Evolutionary conservation across 2,329 filamentous ascomycete species (phyloP).

Genomic region (Fusarium robinianum): DNA sequence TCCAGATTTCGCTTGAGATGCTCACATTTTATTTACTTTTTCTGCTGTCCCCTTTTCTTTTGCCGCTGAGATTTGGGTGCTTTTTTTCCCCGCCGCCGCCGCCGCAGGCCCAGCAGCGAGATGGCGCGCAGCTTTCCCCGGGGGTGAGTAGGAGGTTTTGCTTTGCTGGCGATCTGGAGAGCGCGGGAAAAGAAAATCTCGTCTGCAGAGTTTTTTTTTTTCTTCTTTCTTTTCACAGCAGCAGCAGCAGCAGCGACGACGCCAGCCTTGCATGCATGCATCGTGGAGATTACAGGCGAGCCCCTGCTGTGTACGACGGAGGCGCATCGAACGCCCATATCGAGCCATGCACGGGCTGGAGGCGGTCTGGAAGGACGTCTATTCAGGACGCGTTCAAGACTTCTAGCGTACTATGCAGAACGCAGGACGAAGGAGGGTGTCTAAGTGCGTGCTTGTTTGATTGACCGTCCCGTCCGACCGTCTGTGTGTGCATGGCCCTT

Average conservation of each 20-base stretch:
- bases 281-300: slow-evolving; percentile 18
- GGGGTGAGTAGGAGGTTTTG: background rate
- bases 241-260: too few relatives aligned
- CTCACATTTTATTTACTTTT: slow-evolving; percentile 20
- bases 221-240: too few relatives aligned
- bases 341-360: slow-evolving; percentile 6
- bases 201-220: slow-evolving; percentile 17
- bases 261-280: too few relatives aligned
- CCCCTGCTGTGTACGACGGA: slow-evolving; percentile 14
- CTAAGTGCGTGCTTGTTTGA: too few relatives aligned
- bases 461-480: too few relatives aligned
- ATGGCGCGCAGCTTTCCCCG: slow-evolving; percentile 2
- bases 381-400: slow-evolving; percentile 24
- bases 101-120: too few relatives aligned
- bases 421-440: too few relatives aligned
- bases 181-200: slow-evolving; percentile 8
- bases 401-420: too few relatives aligned
- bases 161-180: slow-evolving; percentile 18
- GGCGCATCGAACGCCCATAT: background rate
- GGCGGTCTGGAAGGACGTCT: slow-evolving; percentile 28
- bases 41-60: background rate
- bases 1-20: slow-evolving; percentile 15
- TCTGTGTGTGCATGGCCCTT: too few relatives aligned
- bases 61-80: too few relatives aligned
- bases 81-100: background rate